Evolutionary conservation across 805 yeast genomes (phyloP), one percentile per base, ranked within the genome.

Genomic region (Barnettozyma sucrosica): DNA sequence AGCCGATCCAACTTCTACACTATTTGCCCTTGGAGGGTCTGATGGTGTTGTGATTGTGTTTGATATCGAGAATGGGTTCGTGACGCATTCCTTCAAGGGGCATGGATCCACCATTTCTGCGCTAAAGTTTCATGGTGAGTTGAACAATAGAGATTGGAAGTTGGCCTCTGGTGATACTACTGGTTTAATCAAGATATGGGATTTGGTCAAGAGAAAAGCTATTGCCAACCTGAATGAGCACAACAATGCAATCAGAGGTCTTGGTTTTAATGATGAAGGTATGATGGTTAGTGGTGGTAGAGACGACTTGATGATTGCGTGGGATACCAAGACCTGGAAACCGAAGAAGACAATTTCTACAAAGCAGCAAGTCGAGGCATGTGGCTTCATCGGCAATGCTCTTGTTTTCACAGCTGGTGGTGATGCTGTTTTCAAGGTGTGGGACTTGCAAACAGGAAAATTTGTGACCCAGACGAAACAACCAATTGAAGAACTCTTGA

Each of bases 21-120:
- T 93, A 33, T 79, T 90, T 59, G 95, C 97, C 18, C 82, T 93
- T 60, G 99, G 99, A 36, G 89, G 95, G 41, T 85, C 97, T 1
- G 99, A 93, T 65, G 98, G 99, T 42, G 77, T 81, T 37, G 85
- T 90, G 16, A 81, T 87, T 40, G 95, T 93, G 1, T 89, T 95
- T 84, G 99, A 93, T 65, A 75, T 93, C 33, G 90, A 81, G 53
- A 89, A 89, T 32, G 90, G 93, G 1, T 88, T 76, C 54, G 79
- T 85, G 3, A 93, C 99, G 0, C 99, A 93, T 66, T 81, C 88
- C 13, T 75, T 93, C 48, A 85, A 86, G 64, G 98, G 99, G 1
- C 99, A 93, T 64, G 95, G 96, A 19, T 83, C 93, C 11, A 85
- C 95, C 2, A 75, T 92, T 36, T 83, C 95, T 41, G 79, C 93